phyloP scores from a whole-genome alignment of 1,284 basidiomycete genomes.

The Amylostereum chailletii region DNA sequence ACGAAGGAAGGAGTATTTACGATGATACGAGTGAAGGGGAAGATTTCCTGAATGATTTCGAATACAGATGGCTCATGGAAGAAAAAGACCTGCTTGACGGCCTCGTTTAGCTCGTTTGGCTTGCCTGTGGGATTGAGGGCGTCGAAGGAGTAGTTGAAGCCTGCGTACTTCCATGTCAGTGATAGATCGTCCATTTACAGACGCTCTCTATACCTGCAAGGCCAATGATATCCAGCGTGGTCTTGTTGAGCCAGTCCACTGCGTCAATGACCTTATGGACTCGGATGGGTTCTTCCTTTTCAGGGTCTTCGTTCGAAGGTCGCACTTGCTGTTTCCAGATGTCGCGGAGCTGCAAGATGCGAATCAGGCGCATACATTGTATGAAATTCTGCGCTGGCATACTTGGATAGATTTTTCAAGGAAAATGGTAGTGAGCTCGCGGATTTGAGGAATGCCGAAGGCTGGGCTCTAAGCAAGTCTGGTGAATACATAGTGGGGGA shows the following conservation, averaged over 20 bases:
- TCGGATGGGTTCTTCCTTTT: conserved; percentile 5
- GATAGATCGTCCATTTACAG: background rate
- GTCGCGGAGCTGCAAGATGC: conserved; percentile 16
- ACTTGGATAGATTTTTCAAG: conserved; percentile 21
- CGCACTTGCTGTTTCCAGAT: conserved; percentile 11
- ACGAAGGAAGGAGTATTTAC: background rate
- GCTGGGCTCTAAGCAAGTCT: conserved; percentile 19
- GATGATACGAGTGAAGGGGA: background rate
- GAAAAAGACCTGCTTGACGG: conserved; percentile 20
- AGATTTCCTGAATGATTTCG: conserved; percentile 13
- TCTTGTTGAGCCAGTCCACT: conserved; percentile 30
- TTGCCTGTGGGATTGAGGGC: conserved; percentile 12
- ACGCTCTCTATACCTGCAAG: conserved; percentile 25
- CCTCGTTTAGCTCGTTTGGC: conserved; percentile 21
- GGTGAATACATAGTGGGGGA: background rate
- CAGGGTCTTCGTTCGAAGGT: background rate
- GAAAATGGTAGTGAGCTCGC: conserved; percentile 23
- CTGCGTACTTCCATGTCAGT: background rate
- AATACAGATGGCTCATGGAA: background rate
- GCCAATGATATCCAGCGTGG: conserved; percentile 43
- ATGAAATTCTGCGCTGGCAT: background rate
- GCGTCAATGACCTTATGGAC: conserved; percentile 28
- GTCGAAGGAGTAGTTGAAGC: conserved; percentile 36
- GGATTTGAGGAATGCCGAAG: conserved; percentile 22
- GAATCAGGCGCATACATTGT: background rate